Conservation (phyloP, 768 basidiomycete species). For the Boletus fagicola region DNA sequence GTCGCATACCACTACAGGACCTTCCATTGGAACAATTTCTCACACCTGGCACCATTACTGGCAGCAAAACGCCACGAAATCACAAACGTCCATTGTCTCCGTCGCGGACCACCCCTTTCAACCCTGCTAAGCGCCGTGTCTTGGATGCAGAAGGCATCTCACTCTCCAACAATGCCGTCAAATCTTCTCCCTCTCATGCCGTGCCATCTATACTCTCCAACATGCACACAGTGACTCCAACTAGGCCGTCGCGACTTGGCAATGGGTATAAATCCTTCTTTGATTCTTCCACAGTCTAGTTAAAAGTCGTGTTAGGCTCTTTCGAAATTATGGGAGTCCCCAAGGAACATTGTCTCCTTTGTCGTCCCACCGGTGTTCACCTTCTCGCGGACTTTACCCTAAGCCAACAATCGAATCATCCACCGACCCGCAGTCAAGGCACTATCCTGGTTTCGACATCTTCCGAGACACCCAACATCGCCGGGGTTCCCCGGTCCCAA, state of each 20-base stretch:
- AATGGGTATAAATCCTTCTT: constrained; percentile 29
- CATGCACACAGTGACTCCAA: constrained; percentile 27
- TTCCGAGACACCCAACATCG: constrained; percentile 42
- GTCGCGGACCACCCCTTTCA: constrained; percentile 45
- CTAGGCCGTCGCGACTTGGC: constrained; percentile 33
- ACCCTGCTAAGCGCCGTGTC: constrained; percentile 69
- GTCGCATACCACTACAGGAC: constrained; percentile 55
- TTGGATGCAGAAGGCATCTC: constrained; percentile 53
- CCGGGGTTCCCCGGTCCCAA: constrained; percentile 1
- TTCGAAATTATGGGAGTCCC: constrained; percentile 7
- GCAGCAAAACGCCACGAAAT: constrained; percentile 29
- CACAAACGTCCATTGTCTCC: constrained; percentile 67
- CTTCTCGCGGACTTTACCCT: constrained; percentile 21
- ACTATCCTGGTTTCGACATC: constrained; percentile 67
- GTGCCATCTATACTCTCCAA: constrained; percentile 33
- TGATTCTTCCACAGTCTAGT: constrained; percentile 35
- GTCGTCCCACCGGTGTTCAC: constrained; percentile 15
- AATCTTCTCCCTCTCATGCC: constrained; percentile 20
- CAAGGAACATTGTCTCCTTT: constrained; percentile 12
- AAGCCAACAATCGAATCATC: constrained; percentile 39
- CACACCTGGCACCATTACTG: constrained; percentile 28
- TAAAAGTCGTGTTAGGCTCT: constrained; percentile 26
- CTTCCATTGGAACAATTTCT: constrained; percentile 59
- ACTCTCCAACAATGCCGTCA: constrained; percentile 25
- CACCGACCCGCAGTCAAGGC: constrained; percentile 52